A percentile compares a stretch with the other conserved stretches of the same genome.
phyloP scores from a whole-genome alignment of 805 yeast species.

The Candida maris region DNA sequence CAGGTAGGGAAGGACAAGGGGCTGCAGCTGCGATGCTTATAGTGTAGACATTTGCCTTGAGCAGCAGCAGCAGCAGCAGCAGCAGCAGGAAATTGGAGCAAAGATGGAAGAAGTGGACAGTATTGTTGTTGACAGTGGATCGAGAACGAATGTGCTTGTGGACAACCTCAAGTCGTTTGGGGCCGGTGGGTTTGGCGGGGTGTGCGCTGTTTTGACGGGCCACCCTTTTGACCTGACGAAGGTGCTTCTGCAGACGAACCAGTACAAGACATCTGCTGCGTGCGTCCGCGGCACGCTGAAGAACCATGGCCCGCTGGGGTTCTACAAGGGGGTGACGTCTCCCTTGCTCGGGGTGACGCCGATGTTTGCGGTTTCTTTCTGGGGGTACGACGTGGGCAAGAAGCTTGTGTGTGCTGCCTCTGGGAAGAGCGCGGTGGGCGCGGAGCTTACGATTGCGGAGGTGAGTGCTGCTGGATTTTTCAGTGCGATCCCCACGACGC shows the following conservation, averaged over 20 bases:
- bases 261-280: slow-evolving; percentile 54
- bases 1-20: no score
- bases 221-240: slow-evolving; percentile 95
- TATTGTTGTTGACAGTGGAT: slow-evolving; percentile 3
- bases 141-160: slow-evolving; percentile 35
- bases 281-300: slow-evolving; percentile 69
- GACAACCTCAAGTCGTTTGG: slow-evolving; percentile 85
- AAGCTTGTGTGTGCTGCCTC: slow-evolving; percentile 52
- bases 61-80: no score
- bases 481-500: slow-evolving; percentile 91
- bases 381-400: slow-evolving; percentile 97
- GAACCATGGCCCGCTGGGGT: slow-evolving; percentile 74
- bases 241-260: slow-evolving; percentile 85
- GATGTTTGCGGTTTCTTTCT: slow-evolving; percentile 95
- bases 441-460: slow-evolving; percentile 56
- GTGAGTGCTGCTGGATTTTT: slow-evolving; percentile 90
- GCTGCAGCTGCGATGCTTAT: no score
- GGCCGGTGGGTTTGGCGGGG: slow-evolving; percentile 96
- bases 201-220: slow-evolving; percentile 92
- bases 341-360: slow-evolving; percentile 97
- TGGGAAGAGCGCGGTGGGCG: slow-evolving; percentile 33
- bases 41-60: no score
- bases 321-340: slow-evolving; percentile 91
- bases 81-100: neutral
- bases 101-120: slow-evolving; percentile 29